Base-by-base conservation (phyloP, 2,329 filamentous ascomycete genomes). In the Plenodomus lindquistii region DNA sequence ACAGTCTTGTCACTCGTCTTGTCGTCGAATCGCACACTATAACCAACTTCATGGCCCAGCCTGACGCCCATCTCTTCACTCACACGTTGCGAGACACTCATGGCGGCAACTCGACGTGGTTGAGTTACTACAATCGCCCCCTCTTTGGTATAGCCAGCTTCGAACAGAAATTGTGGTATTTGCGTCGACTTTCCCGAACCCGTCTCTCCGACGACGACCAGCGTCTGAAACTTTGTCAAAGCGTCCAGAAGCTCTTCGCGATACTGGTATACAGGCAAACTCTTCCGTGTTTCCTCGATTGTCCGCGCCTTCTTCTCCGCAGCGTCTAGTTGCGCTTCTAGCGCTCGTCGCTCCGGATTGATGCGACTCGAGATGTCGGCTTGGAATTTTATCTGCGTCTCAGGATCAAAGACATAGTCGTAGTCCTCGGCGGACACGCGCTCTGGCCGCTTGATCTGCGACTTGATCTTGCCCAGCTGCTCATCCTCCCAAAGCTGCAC, bases 121-220 rank as follows among this genome's bases (percentile, higher is more conserved):
- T 99, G 94, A 0, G 94, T 99, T 65, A 92, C 96, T 4, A 89
- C 93, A 10, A 99, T 84, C 70, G 93, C 79, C 5, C 88, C 91
- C 18, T 83, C 81, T 66, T 93, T 91, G 2, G 43, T 42, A 19
- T 51, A 54, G 3, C 56, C 50, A 19, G 50, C 36, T 71, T 97
- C 93, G 62, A 95, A 87, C 0, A 97, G 81, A 67, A 96, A 99
- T 65, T 97, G 94, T 0, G 93, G 91, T 15, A 97, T 77, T 69
- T 99, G 94, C 0, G 94, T 99, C 0, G 93, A 96, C 74, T 99
- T 99, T 61, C 94, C 94, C 60, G 86, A 91, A 44, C 94, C 94
- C 0, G 94, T 99, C 72, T 97, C 92, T 66, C 91, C 94, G 2
- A 97, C 91, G 44, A 99, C 87, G 49, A 99, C 91, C 10, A 99